phyloP scores from a whole-genome alignment of 2,329 filamentous ascomycete species.

The Monilinia laxa region DNA sequence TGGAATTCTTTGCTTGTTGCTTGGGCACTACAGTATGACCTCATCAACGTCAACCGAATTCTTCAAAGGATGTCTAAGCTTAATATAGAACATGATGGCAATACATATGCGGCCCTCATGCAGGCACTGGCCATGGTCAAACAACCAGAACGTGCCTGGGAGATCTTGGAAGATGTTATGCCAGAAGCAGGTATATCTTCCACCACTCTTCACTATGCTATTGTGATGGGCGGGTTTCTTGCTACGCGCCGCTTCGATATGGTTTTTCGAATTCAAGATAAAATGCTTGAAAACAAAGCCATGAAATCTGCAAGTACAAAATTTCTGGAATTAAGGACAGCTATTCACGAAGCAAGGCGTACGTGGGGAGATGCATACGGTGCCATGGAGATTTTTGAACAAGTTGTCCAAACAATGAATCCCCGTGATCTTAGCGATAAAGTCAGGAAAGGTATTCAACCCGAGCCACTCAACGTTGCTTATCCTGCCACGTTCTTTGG shows the following conservation, averaged over 20 bases:
- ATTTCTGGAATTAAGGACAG: conserved; percentile 44
- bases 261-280: conserved; percentile 48
- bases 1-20: conserved; percentile 78
- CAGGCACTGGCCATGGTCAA: conserved; percentile 52
- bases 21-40: conserved; percentile 63
- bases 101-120: conserved; percentile 63
- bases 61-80: conserved; percentile 55
- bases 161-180: conserved; percentile 53
- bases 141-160: conserved; percentile 55
- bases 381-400: conserved; percentile 35
- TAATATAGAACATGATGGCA: conserved; percentile 51
- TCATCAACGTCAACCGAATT: conserved; percentile 52
- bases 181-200: conserved; percentile 46
- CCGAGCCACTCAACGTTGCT: conserved; percentile 33
- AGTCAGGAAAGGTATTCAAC: conserved; percentile 32
- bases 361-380: conserved; percentile 20
- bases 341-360: conserved; percentile 16
- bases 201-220: conserved; percentile 52
- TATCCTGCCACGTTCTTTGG: conserved; percentile 48
- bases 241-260: conserved; percentile 43
- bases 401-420: conserved; percentile 31
- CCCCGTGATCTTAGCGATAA: conserved; percentile 33
- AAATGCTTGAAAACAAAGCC: conserved; percentile 45
- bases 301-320: conserved; percentile 45
- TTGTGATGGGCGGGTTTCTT: conserved; percentile 51